Conservation (phyloP, 2,329 filamentous ascomycete genomes). For the Chaetothyriales sp. region DNA sequence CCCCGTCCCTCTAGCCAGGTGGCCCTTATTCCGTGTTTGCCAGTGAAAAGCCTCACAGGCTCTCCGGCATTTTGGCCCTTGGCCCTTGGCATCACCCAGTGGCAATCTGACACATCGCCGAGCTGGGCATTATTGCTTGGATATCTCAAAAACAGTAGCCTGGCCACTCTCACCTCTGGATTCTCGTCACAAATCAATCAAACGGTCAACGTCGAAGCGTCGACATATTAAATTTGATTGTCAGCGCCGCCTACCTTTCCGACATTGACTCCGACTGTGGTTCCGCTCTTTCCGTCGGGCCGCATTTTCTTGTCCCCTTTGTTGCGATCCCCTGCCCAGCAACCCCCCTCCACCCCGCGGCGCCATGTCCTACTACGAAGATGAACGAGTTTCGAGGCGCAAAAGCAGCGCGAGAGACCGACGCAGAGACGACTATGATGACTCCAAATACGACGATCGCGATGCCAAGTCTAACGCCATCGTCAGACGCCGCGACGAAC, state of each 20-base stretch:
- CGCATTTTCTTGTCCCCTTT: constrained; percentile 3
- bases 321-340: constrained; percentile 2
- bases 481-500: constrained; percentile 47
- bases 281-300: constrained; percentile 12
- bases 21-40: not conserved
- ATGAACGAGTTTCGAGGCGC: constrained; percentile 40
- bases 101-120: not conserved
- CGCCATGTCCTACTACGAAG: constrained; percentile 36
- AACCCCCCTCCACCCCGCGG: too few relatives aligned
- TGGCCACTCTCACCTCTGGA: not conserved
- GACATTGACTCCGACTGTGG: constrained; percentile 3
- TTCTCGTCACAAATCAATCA: not conserved
- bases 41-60: not conserved
- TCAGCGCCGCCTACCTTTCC: not conserved
- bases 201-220: not conserved
- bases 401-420: constrained; percentile 21
- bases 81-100: too few relatives aligned
- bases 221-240: not conserved
- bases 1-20: not conserved
- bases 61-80: too few relatives aligned
- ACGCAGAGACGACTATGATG: constrained; percentile 14
- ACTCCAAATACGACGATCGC: constrained; percentile 14
- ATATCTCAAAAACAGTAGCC: not conserved
- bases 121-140: too few relatives aligned
- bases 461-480: constrained; percentile 15